Evolutionary conservation across 2,329 filamentous ascomycete genomes (phyloP).

Genomic region (Nothopassalora personata): DNA sequence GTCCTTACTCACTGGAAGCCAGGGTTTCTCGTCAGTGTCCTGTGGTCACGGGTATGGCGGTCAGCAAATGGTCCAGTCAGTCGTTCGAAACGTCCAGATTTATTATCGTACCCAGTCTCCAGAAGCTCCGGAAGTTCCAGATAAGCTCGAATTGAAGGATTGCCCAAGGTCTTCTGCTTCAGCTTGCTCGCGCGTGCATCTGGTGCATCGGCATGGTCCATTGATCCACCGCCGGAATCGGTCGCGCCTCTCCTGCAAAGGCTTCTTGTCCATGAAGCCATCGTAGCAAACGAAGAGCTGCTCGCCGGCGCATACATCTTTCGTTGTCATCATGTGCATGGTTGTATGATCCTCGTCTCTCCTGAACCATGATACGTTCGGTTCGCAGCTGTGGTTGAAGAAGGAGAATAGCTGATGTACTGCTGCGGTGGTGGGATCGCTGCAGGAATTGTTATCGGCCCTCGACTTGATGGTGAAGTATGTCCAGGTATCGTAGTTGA

Average conservation of each 20-base stretch:
- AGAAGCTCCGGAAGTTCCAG: constrained; percentile 2
- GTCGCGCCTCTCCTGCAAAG: constrained; percentile 15
- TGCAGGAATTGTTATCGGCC: constrained; percentile 76
- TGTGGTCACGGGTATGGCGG: background rate
- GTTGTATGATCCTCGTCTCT: constrained; percentile 15
- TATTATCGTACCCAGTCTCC: constrained; percentile 3
- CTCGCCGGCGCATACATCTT: constrained; percentile 21
- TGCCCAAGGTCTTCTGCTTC: background rate
- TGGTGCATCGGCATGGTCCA: constrained; percentile 23
- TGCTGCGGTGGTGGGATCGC: constrained; percentile 47
- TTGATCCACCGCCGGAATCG: constrained; percentile 26
- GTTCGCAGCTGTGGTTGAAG: constrained; percentile 90
- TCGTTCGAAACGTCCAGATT: background rate
- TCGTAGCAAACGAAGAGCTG: constrained; percentile 31
- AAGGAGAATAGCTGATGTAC: constrained; percentile 89
- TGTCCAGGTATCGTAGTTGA: constrained; percentile 69
- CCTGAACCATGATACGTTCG: constrained; percentile 78
- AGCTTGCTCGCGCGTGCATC: constrained; percentile 24
- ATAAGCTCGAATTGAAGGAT: background rate
- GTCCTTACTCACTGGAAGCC: background rate
- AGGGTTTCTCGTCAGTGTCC: background rate
- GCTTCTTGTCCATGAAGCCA: constrained; percentile 16
- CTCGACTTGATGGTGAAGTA: constrained; percentile 85
- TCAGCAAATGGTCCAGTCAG: background rate
- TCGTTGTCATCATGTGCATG: constrained; percentile 12